Percentiles rank a stretch among this genome's conserved stretches.
phyloP scores from a whole-genome alignment of 257 asterid genomes.

The Petrea volubilis region DNA sequence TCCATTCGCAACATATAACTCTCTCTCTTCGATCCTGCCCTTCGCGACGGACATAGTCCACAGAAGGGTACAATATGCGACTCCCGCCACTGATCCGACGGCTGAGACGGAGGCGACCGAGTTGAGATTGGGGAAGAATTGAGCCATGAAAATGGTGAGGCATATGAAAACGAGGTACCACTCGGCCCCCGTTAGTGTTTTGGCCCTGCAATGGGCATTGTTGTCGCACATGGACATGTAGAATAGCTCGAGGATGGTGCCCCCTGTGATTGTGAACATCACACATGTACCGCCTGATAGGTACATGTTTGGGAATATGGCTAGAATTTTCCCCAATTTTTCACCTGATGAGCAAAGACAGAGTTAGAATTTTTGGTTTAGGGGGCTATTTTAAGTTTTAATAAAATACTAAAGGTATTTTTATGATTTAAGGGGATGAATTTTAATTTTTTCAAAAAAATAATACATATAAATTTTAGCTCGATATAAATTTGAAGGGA shows the following conservation, averaged over 20 bases:
- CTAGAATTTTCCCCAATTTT: slow-evolving; percentile 56
- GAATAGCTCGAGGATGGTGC: slow-evolving; percentile 41
- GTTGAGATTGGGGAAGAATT: slow-evolving; percentile 58
- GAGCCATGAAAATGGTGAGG: slow-evolving; percentile 50
- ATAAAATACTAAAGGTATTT: too few species aligned
- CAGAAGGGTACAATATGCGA: slow-evolving; percentile 37
- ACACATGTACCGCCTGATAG: slow-evolving; percentile 67
- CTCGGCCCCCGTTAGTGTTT: slow-evolving; percentile 36
- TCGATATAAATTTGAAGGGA: too few species aligned
- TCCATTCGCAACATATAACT: neutral
- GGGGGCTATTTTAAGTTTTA: too few species aligned
- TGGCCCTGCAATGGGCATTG: slow-evolving; percentile 18
- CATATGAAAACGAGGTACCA: slow-evolving; percentile 64
- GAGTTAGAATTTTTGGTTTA: too few species aligned
- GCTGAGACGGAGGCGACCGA: slow-evolving; percentile 45
- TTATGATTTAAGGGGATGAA: too few species aligned
- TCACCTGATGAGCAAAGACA: too few species aligned
- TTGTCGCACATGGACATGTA: slow-evolving; percentile 28
- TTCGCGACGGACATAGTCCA: slow-evolving; percentile 45
- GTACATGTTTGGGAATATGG: slow-evolving; percentile 68
- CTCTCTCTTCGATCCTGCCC: neutral
- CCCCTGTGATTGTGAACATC: slow-evolving; percentile 54
- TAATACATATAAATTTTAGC: too few species aligned
- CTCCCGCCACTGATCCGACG: slow-evolving; percentile 53
- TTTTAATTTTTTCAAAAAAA: too few species aligned